These are phyloP conservation scores for Cutaneotrichosporon mucoides DNA, from an alignment of 1,284 basidiomycete species.

Conservation along the genomic window DNA sequence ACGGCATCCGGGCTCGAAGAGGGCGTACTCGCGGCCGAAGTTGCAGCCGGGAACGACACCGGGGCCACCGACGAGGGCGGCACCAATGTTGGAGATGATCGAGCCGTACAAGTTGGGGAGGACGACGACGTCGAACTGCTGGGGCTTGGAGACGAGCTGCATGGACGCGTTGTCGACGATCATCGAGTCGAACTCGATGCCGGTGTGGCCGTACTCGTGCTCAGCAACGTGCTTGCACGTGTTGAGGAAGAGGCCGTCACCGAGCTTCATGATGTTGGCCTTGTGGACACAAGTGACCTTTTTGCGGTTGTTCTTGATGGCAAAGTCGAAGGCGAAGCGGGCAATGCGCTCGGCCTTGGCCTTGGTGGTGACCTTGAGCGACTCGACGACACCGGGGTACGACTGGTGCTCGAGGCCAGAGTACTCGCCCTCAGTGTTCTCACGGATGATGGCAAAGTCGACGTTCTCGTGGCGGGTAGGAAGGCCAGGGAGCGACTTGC, in stretches of 20 bases:
- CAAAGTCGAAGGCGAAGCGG: conserved; percentile 98
- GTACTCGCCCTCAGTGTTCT: conserved; percentile 99
- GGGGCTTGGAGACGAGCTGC: conserved; percentile 93
- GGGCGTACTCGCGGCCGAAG: conserved; percentile 93
- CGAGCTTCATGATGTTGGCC: conserved; percentile 99
- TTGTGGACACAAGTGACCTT: conserved; percentile 99
- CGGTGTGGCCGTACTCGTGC: conserved; percentile 80
- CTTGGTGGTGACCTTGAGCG: conserved; percentile 93
- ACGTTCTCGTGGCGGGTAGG: conserved; percentile 94
- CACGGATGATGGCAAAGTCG: conserved; percentile 98
- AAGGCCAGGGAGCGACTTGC: conserved; percentile 97
- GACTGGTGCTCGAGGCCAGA: conserved; percentile 98
- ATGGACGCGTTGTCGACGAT: conserved; percentile 99
- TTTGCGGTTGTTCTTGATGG: conserved; percentile 97
- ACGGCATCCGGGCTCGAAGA: conserved; percentile 98
- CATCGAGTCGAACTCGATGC: conserved; percentile 95
- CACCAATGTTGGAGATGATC: conserved; percentile 97
- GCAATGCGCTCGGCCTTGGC: conserved; percentile 97
- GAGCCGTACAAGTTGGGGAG: conserved; percentile 69
- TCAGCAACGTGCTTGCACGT: conserved; percentile 95
- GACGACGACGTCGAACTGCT: conserved; percentile 59
- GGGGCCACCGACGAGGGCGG: conserved; percentile 95
- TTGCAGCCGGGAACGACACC: conserved; percentile 98
- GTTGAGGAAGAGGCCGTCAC: conserved; percentile 98
- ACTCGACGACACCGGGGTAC: conserved; percentile 98